Evolutionary conservation across 192 early-diverging fungal genomes (phyloP).

Genomic region (Coemansia sp.): DNA sequence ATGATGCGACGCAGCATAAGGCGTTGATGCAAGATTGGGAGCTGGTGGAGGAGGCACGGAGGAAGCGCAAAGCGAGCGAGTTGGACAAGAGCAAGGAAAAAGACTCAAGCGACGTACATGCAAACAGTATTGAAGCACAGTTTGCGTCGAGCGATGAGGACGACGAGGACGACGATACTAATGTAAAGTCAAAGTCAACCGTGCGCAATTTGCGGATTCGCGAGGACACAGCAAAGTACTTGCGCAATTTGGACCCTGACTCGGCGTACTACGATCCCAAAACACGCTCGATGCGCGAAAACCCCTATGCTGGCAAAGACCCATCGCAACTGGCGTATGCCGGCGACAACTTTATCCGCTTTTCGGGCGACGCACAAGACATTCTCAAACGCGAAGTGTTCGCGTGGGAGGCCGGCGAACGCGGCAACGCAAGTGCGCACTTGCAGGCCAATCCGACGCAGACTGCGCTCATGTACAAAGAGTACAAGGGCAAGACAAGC

Average conservation of each 20-base stretch:
- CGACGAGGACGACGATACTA: conserved; percentile 71
- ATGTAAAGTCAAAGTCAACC: conserved; percentile 87
- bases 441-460: conserved; percentile 96
- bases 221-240: conserved; percentile 99
- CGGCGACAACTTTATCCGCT: conserved; percentile 93
- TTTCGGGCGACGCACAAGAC: conserved; percentile 80
- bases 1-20: conserved; percentile 83
- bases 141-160: conserved; percentile 68
- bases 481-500: conserved; percentile 83
- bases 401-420: conserved; percentile 88
- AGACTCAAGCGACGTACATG: neutral
- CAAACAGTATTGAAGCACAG: conserved; percentile 22
- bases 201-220: conserved; percentile 97
- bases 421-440: conserved; percentile 78
- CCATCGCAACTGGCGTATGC: conserved; percentile 55
- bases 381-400: conserved; percentile 85
- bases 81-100: conserved; percentile 55
- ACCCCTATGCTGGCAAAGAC: conserved; percentile 76
- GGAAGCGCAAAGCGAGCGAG: conserved; percentile 73
- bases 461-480: conserved; percentile 83
- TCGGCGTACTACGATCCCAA: conserved; percentile 99
- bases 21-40: conserved; percentile 75
- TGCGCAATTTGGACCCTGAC: conserved; percentile 91
- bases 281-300: conserved; percentile 98
- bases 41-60: conserved; percentile 80